A percentile compares a stretch with the other conserved stretches of the same genome.
Evolutionary conservation across 768 basidiomycete species (phyloP).

Genomic region (Suillus variegatus): DNA sequence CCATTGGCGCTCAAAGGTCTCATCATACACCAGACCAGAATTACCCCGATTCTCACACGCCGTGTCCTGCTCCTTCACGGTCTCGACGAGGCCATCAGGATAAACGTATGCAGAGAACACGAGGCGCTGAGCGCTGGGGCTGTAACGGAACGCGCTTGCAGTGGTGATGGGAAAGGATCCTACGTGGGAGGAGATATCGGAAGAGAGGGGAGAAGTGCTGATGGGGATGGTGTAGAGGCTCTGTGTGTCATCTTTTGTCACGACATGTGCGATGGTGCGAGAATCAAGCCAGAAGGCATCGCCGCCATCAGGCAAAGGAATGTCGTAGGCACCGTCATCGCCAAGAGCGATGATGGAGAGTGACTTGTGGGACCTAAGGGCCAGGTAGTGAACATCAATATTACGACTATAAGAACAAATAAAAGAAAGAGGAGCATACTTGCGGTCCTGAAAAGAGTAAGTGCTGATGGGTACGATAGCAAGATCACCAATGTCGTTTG

Average conservation of each 20-base stretch:
- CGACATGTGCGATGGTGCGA: constrained; percentile 69
- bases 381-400: too few relatives aligned
- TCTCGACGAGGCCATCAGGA: constrained; percentile 68
- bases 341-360: too few relatives aligned
- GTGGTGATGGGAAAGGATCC: constrained; percentile 70
- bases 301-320: constrained; percentile 66
- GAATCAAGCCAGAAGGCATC: constrained; percentile 79
- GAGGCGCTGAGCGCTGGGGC: constrained; percentile 54
- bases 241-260: constrained; percentile 50
- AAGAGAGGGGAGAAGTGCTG: constrained; percentile 34
- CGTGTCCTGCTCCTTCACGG: constrained; percentile 69
- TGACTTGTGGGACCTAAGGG: too few relatives aligned
- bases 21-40: constrained; percentile 70
- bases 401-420: too few relatives aligned
- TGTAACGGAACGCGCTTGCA: constrained; percentile 72
- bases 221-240: constrained; percentile 64
- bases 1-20: constrained; percentile 76
- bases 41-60: constrained; percentile 73
- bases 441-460: too few relatives aligned
- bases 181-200: constrained; percentile 46
- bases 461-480: too few relatives aligned
- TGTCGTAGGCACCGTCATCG: too few relatives aligned
- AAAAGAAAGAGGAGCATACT: too few relatives aligned
- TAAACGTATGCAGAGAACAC: constrained; percentile 88
- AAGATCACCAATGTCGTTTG: too few relatives aligned